A percentile compares a stretch with the other conserved stretches of the same genome.
Evolutionary conservation across 2,329 filamentous ascomycete genomes (phyloP).

Genomic region (Graphilbum sp.): DNA sequence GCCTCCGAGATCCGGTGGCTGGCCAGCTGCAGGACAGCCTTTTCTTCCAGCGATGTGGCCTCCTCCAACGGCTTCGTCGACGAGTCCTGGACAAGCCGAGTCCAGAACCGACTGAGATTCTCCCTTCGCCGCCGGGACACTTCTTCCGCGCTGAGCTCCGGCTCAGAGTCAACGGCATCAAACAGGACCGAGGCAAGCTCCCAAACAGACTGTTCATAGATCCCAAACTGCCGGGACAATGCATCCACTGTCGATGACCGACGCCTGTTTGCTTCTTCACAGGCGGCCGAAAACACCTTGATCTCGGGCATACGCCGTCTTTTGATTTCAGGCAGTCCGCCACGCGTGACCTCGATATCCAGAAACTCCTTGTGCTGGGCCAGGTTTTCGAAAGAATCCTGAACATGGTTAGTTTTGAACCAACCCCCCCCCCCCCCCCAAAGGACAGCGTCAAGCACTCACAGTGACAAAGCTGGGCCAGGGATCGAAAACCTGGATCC

Average conservation of each 20-base stretch:
- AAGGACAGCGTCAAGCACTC: too few species aligned
- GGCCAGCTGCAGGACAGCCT: slow-evolving; percentile 65
- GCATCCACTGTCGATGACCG: slow-evolving; percentile 18
- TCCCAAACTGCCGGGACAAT: slow-evolving; percentile 14
- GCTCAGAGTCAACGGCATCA: slow-evolving; percentile 36
- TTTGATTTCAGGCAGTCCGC: slow-evolving; percentile 43
- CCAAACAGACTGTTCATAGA: slow-evolving; percentile 67
- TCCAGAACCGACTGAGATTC: slow-evolving; percentile 51
- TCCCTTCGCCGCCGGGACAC: slow-evolving; percentile 34
- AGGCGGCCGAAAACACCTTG: slow-evolving; percentile 24
- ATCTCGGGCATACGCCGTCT: slow-evolving; percentile 30
- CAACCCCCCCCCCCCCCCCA: too few species aligned
- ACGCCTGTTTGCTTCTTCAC: slow-evolving; percentile 18
- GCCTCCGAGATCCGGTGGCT: slow-evolving; percentile 68
- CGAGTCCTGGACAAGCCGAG: slow-evolving; percentile 43
- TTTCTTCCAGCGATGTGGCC: slow-evolving; percentile 57
- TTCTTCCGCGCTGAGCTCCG: slow-evolving; percentile 20
- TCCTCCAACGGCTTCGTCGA: slow-evolving; percentile 33
- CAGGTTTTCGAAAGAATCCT: slow-evolving; percentile 18
- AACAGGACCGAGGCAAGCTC: slow-evolving; percentile 75
- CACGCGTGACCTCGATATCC: slow-evolving; percentile 33
- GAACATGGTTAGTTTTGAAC: slow-evolving; percentile 7
- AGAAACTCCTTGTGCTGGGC: slow-evolving; percentile 36
- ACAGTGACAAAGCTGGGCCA: too few species aligned
- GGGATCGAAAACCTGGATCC: too few species aligned